phyloP scores from a whole-genome alignment of 768 basidiomycete species.

The Termitomyces eurrhizus region DNA sequence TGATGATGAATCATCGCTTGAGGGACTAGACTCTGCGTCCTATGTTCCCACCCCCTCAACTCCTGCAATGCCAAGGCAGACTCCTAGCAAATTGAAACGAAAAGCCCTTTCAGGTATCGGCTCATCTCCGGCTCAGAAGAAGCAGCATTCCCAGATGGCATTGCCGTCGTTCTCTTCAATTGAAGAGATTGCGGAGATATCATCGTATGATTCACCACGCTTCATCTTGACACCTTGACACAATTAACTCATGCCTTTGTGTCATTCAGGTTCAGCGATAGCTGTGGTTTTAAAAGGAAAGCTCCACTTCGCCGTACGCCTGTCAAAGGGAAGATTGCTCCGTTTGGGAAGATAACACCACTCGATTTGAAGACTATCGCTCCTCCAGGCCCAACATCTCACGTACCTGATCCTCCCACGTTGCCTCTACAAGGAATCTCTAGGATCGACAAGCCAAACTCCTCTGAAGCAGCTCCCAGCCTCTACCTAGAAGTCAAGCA shows the following conservation, averaged over 20 bases:
- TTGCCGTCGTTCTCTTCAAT: slow-evolving; percentile 6
- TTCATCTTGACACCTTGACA: background rate
- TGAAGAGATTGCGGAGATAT: slow-evolving; percentile 22
- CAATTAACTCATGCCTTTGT: background rate
- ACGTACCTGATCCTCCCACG: slow-evolving; percentile 18
- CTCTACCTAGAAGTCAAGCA: slow-evolving; percentile 30
- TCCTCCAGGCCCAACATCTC: background rate
- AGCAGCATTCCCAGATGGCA: background rate
- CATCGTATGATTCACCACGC: slow-evolving; percentile 11
- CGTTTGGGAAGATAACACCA: slow-evolving; percentile 12
- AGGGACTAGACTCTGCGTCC: background rate
- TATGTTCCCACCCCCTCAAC: slow-evolving; percentile 4
- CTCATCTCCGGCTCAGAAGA: background rate
- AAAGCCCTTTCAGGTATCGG: background rate
- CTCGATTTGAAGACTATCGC: slow-evolving; percentile 10
- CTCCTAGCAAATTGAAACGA: slow-evolving; percentile 6
- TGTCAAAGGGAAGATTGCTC: slow-evolving; percentile 1
- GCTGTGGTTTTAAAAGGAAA: slow-evolving; percentile 1
- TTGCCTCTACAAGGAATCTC: slow-evolving; percentile 32
- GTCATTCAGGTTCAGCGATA: slow-evolving; percentile 13
- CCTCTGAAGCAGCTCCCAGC: slow-evolving; percentile 22
- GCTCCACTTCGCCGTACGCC: background rate
- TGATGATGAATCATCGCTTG: background rate
- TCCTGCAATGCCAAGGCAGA: background rate
- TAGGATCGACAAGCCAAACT: slow-evolving; percentile 1